Base-by-base conservation (phyloP, 331 rosid genomes). In the Phaseolus coccineus region DNA sequence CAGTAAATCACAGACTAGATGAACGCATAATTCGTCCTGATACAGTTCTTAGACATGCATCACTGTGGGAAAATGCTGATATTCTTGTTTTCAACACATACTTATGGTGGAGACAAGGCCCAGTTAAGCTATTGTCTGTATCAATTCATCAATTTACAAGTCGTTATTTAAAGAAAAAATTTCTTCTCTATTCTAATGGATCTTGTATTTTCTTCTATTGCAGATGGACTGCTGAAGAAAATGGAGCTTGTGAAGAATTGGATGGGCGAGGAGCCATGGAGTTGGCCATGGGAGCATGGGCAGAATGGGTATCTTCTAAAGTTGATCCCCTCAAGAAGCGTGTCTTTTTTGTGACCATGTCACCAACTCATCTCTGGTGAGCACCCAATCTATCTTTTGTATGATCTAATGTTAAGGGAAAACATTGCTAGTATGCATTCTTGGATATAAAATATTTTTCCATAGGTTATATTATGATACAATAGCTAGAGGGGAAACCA, bases 101-200 rank as follows among this genome's bases (percentile, higher is more conserved):
- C 88, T 85, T 96, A 87, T 96, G 99, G 99, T 96, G 99, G 99
- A 88, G 99, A 90, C 99, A 96, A 83, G 99, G 99, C 83, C 96
- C 98, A 13, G 98, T 96, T 74, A 96, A 96, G 93, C 93, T 96
- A 47, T 78, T 89, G 99, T 96, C 39, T 67, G 98, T 91, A 84
- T 77, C 66, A 75, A 28, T 66, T 76, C 52, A 71, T 40, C 65
- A 28, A 13, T 59, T 59, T 59, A 22, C 10, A 70, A 50, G 50
- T 51, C 62, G 47, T 51, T 16, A 51, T 81, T 30, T 24, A 2
- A 52, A 71, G 67, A 75, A 69, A 50, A 30, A 1, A 25, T 37
- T 27, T 65, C 70, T 39, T 27, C 59, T 59, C 68, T 39, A 69
- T 57, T 69, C 58, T 68, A 39, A 59, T 72, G 69, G 76, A 64